Base-by-base conservation (phyloP, 257 asterid species). In the Nicotiana noctiflora region DNA sequence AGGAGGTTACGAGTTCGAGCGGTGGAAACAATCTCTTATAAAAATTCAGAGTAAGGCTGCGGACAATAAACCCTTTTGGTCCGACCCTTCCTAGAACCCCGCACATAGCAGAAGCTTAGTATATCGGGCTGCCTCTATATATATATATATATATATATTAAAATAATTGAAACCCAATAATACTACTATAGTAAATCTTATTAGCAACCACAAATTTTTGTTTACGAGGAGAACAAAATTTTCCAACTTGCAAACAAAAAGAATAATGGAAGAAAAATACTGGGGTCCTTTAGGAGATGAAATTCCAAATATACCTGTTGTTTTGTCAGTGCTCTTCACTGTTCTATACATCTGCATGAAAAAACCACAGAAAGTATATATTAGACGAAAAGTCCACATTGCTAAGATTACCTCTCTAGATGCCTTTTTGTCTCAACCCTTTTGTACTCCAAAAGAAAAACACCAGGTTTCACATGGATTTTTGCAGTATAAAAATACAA, bases 281-380 rank as follows among this genome's bases (percentile, higher is more conserved):
- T 46, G 90, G 85, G 91, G 83, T 84, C 87, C 87, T 80, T 80
- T 19, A 18, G n/a, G 64, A 23, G 8, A 51, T 4, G 55, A 23
- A 78, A 56, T 21, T 85, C 86, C 84, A 89, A 84, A 44, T 13
- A 65, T 89, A 93, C 97, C 97, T 88, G 90, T 79, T 78, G 88
- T 84, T 86, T 88, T 94, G 89, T 89, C 95, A 84, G 94, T 92
- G 94, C 93, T 89, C 95, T 92, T 94, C 91, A 92, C 97, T 88
- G 98, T 92, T 94, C 98, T 94, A 83, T 91, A 94, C 98, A 94
- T 94, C 97, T 94, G 97, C 94, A 88, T 84, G 90, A 84, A 86
- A 86, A 29, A 78, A 56, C 85, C 86, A 85, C 80, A 88, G 27
- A 80, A 67, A 77, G 12, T 40, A 80, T 27, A n/a, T 78, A 79